These are phyloP conservation scores for Biancaea sappan DNA, from an alignment of 306 rosid genomes.

Conservation along the genomic window DNA sequence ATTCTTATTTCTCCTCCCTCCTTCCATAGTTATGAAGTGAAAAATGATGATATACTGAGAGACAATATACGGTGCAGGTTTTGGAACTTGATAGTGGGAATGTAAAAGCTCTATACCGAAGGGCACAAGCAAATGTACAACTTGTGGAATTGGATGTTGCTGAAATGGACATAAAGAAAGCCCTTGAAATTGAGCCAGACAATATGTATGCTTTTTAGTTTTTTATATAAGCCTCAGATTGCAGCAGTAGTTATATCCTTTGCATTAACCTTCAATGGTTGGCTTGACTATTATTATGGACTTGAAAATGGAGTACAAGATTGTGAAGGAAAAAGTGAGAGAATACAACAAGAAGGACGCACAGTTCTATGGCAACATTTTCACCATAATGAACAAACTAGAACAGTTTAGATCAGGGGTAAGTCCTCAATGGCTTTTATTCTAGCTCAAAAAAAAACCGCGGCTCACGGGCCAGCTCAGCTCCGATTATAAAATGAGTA, in stretches of 20 bases:
- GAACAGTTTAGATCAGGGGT: conserved; percentile 41
- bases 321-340: conserved; percentile 80
- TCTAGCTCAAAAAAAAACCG: too few relatives aligned
- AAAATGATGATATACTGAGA: background rate
- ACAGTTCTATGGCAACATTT: conserved; percentile 80
- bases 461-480: too few relatives aligned
- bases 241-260: background rate
- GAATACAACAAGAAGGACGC: conserved; percentile 81
- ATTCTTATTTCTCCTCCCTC: background rate
- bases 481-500: too few relatives aligned
- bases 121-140: conserved; percentile 86
- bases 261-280: background rate
- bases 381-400: conserved; percentile 68
- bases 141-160: conserved; percentile 86
- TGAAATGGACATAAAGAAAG: conserved; percentile 88
- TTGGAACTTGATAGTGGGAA: conserved; percentile 73
- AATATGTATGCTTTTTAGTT: conserved; percentile 52
- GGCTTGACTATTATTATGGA: conserved; percentile 54
- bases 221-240: background rate
- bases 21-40: background rate
- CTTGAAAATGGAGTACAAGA: conserved; percentile 77
- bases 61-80: conserved; percentile 46
- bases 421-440: background rate
- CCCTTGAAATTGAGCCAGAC: conserved; percentile 88
- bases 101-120: conserved; percentile 90